Evolutionary conservation across 176 grass and related monocot species (phyloP), one percentile per base, ranked within the genome.

Genomic region (Calamus simplicifolius): DNA sequence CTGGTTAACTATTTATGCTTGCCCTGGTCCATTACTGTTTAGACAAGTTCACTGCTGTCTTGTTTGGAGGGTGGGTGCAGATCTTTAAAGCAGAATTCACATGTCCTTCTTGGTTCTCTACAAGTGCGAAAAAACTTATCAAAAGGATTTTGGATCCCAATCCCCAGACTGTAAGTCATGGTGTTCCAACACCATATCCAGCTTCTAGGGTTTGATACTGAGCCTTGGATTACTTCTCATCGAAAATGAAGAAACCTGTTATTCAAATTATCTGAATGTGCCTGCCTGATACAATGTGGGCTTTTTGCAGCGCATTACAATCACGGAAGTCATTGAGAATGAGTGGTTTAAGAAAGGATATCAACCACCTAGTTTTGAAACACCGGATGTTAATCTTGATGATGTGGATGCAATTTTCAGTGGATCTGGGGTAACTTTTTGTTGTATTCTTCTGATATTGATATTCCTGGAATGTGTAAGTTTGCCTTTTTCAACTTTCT

Each of bases 321-420:
- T 93, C 35, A 26, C 79, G 13, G 81, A 98, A 54, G 69, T 93
- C 16, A 83, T 84, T 68, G 78, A 86, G 19, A 93, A 89, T 55
- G 85, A 98, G 8, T 98, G 94, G 94, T 98, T 98, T 78, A 98
- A 89, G 75, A 98, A 98, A 64, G 84, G 85, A 4, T 98, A 98
- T 59, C 79, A 81, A 49, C 84, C 81, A 68, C 81, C 85, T 2
- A 80, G 52, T 53, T 98, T 98, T 61, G 87, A 88, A 61, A 77
- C 81, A 55, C 60, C 69, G 61, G 81, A 98, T 26, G 81, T 89
- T 77, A 85, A 68, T 74, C 68, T 98, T 25, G 87, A 98, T 56
- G 94, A 93, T 51, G 68, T 89, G 27, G 82, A 98, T 76, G 80
- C 68, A 29, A 83, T 98, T 66, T 98, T 98, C 14, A 71, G 89